Conservation (phyloP, 305 asterid genomes). For the Solanum aculeatissimum region DNA sequence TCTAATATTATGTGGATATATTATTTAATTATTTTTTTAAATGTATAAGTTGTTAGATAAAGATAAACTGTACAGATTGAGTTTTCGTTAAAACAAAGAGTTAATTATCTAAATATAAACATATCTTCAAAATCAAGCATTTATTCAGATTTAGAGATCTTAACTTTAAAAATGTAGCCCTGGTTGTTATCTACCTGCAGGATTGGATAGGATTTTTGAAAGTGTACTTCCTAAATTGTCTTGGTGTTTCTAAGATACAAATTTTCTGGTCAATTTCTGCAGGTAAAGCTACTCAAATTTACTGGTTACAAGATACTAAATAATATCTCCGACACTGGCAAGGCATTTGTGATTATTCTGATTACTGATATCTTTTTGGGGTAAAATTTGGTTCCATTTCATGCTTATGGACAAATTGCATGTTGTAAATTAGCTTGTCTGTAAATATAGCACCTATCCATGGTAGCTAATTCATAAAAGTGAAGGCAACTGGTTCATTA, state of each 20-base stretch:
- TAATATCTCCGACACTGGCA: constrained; percentile 83
- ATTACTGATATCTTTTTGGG: constrained; percentile 85
- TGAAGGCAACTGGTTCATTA: not conserved
- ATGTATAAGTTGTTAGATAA: not conserved
- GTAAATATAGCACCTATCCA: not conserved
- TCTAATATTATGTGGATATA: not conserved
- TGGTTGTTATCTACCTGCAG: not conserved
- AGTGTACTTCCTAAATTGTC: not conserved
- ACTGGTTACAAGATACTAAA: constrained; percentile 84
- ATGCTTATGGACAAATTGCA: not conserved
- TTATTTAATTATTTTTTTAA: not conserved
- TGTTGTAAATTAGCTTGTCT: not conserved
- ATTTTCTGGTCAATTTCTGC: constrained; percentile 12
- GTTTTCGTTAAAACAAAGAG: not conserved
- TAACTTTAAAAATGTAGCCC: not conserved
- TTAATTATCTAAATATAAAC: not conserved
- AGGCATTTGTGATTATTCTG: constrained; percentile 84
- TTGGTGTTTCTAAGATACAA: not conserved
- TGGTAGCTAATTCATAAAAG: not conserved
- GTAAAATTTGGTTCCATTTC: constrained; percentile 22
- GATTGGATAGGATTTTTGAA: not conserved
- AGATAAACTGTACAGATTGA: not conserved
- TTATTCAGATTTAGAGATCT: not conserved
- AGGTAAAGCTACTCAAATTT: constrained; percentile 93
- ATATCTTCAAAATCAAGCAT: not conserved